Evolutionary conservation across 2,329 filamentous ascomycete species (phyloP), one percentile per base, ranked within the genome.

Genomic region (Myriosclerotinia scirpicola): DNA sequence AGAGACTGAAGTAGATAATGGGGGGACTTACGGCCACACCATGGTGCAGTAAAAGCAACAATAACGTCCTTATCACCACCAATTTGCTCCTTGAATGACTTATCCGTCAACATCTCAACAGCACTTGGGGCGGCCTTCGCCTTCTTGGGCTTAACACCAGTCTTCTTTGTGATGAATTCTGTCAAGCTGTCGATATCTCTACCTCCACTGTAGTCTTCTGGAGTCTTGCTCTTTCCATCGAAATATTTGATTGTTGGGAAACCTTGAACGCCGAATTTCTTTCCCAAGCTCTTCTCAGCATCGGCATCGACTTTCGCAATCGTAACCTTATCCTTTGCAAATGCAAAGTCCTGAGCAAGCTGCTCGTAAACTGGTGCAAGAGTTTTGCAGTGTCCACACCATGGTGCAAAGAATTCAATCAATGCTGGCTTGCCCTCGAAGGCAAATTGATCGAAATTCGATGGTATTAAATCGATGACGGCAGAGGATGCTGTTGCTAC

Each of bases 381-480:
- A 76, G 83, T 96, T 86, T 98, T 98, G 92, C 95, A 99, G 85
- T 99, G 95, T 42, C 95, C 96, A 77, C 95, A 99, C 95, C 95
- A 99, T 34, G 94, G 93, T 44, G 95, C 95, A 77, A 96, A 98
- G 86, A 99, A 99, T 79, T 98, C 93, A 74, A 98, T 93, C 36
- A 99, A 88, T 0, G 95, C 93, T 54, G 95, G 94, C 83, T 96
- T 98, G 79, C 93, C 93, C 55, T 91, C 94, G 68, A 97, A 84
- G 71, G 97, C 92, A 65, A 97, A 84, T 58, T 89, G 82, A 82
- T 98, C 94, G 79, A 99, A 99, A 83, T 97, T 99, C 75, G 83
- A 82, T 66, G 94, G 93, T 68, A 90, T 88, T 69, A 99, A 89
- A 79, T 98, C 94, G 74, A 96, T 83, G 71, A 99, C 95, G 66